A percentile compares a stretch with the other conserved stretches of the same genome.
These are phyloP conservation scores for Prunus mira DNA, from an alignment of 306 rosid species.

Conservation along the genomic window DNA sequence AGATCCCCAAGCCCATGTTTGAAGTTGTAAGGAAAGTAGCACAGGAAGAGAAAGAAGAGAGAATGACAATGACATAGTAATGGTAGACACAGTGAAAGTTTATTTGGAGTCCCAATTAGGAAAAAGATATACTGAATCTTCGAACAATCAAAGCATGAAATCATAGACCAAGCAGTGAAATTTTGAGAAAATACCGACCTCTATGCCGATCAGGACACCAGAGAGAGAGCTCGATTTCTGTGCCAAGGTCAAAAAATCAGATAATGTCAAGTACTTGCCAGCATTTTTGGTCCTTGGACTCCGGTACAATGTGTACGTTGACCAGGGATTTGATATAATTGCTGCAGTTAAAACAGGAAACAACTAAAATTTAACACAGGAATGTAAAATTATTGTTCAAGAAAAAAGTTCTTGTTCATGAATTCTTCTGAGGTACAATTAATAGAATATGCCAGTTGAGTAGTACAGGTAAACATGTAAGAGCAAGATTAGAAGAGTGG, in stretches of 20 bases:
- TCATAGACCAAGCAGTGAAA: not conserved
- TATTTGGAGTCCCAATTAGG: not conserved
- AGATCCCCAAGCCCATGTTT: not conserved
- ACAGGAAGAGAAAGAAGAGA: not conserved
- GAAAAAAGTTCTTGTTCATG: conserved; percentile 8
- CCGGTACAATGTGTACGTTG: conserved; percentile 37
- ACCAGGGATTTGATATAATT: conserved; percentile 44
- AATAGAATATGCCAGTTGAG: conserved; percentile 6
- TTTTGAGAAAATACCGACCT: conserved; percentile 44
- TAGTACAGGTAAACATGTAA: conserved; percentile 10
- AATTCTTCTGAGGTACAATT: not conserved
- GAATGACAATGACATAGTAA: not conserved
- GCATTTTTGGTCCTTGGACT: conserved; percentile 46
- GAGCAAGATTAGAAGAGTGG: conserved; percentile 8
- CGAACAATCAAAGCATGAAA: not conserved
- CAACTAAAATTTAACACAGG: conserved; percentile 13
- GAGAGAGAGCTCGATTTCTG: conserved; percentile 59
- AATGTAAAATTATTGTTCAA: conserved; percentile 19
- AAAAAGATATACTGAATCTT: not conserved
- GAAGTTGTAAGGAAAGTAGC: conserved; percentile 10
- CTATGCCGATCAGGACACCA: conserved; percentile 66
- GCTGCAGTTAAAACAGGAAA: conserved; percentile 51
- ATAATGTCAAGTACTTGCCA: conserved; percentile 50
- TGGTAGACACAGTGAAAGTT: not conserved
- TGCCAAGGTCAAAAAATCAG: conserved; percentile 75